phyloP scores from a whole-genome alignment of 169 alveolate genomes.

The Perkinsus marinus region DNA sequence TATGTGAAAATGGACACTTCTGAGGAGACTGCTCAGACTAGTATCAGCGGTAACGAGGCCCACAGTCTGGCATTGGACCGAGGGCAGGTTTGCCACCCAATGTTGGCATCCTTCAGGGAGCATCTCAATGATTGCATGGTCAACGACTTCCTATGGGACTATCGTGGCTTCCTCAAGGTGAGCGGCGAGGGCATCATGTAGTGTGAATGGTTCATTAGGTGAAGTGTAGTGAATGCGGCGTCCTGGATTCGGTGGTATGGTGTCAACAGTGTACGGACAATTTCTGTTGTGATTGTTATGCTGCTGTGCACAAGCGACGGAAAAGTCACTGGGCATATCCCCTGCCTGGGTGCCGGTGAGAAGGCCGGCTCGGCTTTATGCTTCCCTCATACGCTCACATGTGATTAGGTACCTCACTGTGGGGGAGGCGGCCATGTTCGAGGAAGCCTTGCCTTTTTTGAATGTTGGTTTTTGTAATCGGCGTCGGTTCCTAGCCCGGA shows the following conservation, averaged over 20 bases:
- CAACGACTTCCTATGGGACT: constrained; percentile 9
- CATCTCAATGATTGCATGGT: not conserved
- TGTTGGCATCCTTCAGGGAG: not conserved
- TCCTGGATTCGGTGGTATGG: not conserved
- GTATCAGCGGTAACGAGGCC: not conserved
- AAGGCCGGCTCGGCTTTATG: not conserved
- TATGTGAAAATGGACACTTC: not conserved
- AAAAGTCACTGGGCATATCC: constrained; percentile 1
- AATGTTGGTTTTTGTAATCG: not conserved
- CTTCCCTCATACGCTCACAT: not conserved
- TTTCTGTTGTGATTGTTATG: not conserved
- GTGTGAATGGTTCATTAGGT: not conserved
- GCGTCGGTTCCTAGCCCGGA: not conserved
- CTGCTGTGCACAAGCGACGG: not conserved
- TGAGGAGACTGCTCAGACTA: not conserved
- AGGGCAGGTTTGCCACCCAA: not conserved
- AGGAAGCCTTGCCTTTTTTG: not conserved
- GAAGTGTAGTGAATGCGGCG: not conserved
- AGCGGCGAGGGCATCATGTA: no score
- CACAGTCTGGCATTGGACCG: not conserved
- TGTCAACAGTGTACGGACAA: constrained; percentile 3
- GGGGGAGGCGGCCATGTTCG: not conserved
- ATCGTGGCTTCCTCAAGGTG: constrained; percentile 1
- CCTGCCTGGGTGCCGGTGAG: constrained; percentile 6
- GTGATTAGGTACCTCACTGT: not conserved